Conservation (phyloP, 768 basidiomycete species). For the Boletus tylopilopsis region DNA sequence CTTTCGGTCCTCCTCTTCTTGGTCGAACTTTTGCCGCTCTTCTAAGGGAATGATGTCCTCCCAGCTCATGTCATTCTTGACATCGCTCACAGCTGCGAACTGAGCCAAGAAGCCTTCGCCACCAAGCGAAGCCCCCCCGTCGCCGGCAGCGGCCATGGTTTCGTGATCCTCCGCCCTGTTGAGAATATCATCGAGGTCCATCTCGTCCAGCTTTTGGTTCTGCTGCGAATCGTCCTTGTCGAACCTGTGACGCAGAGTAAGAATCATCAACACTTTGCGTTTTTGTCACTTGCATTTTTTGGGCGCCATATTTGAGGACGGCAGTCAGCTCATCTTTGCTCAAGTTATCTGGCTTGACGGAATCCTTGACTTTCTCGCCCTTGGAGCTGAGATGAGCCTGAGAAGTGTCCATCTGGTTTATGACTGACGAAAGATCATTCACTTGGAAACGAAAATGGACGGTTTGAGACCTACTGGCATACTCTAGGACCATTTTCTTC, state of each 20-base stretch:
- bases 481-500: constrained; percentile 99
- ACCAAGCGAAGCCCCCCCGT: constrained; percentile 91
- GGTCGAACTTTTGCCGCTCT: constrained; percentile 79
- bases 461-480: constrained; percentile 76
- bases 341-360: constrained; percentile 73
- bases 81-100: constrained; percentile 94
- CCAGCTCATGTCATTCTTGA: constrained; percentile 99
- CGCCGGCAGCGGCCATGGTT: constrained; percentile 77
- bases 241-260: constrained; percentile 55
- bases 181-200: constrained; percentile 98
- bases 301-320: constrained; percentile 97
- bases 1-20: constrained; percentile 73
- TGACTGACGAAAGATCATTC: constrained; percentile 55
- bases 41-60: constrained; percentile 98
- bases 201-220: constrained; percentile 94
- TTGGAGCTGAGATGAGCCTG: constrained; percentile 93
- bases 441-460: constrained; percentile 15
- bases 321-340: constrained; percentile 97
- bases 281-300: constrained; percentile 73
- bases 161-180: constrained; percentile 97
- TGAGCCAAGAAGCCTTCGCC: constrained; percentile 95
- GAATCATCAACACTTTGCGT: neutral
- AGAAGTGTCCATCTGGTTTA: constrained; percentile 99
- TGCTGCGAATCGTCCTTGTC: constrained; percentile 94
- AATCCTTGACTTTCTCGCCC: constrained; percentile 57